Evolutionary conservation across 2,329 filamentous ascomycete genomes (phyloP).

Genomic region (Orbilia ellipsospora): DNA sequence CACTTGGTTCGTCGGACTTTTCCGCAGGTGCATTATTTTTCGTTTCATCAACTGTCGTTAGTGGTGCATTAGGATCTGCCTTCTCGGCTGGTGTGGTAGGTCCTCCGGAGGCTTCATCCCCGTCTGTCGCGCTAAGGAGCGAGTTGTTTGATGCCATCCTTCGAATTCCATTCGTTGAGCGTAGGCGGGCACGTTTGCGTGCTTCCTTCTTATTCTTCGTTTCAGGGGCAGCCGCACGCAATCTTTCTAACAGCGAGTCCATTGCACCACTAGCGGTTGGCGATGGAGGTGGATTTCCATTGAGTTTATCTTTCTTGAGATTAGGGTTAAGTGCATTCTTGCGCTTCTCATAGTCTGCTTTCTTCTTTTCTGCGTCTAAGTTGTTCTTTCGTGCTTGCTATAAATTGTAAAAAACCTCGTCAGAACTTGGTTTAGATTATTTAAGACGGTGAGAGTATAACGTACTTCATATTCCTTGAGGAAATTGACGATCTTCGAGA

Average conservation of each 20-base stretch:
- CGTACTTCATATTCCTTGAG: constrained; percentile 87
- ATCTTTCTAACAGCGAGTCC: constrained; percentile 93
- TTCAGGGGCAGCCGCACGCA: constrained; percentile 91
- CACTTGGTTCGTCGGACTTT: constrained; percentile 8
- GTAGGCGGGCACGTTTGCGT: constrained; percentile 81
- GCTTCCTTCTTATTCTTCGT: constrained; percentile 88
- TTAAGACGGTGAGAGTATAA: constrained; percentile 39
- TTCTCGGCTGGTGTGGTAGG: constrained; percentile 41
- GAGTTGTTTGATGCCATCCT: constrained; percentile 53
- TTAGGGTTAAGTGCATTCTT: constrained; percentile 42
- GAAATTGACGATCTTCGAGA: constrained; percentile 89
- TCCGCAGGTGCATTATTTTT: constrained; percentile 15
- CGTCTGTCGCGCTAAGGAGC: constrained; percentile 51
- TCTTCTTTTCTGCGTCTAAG: constrained; percentile 79
- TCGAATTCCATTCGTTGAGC: constrained; percentile 43
- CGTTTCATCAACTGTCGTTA: constrained; percentile 34
- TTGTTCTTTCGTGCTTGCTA: constrained; percentile 88
- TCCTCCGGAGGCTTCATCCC: constrained; percentile 42
- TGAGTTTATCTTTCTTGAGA: constrained; percentile 35
- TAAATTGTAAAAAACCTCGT: constrained; percentile 42
- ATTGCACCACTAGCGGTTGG: constrained; percentile 87
- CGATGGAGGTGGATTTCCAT: constrained; percentile 66
- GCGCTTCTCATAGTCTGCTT: constrained; percentile 83
- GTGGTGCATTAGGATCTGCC: constrained; percentile 20
- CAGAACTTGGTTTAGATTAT: background rate